Evolutionary conservation across 352 stramenopile species (phyloP).

Genomic region (Pythium aphanidermatum): DNA sequence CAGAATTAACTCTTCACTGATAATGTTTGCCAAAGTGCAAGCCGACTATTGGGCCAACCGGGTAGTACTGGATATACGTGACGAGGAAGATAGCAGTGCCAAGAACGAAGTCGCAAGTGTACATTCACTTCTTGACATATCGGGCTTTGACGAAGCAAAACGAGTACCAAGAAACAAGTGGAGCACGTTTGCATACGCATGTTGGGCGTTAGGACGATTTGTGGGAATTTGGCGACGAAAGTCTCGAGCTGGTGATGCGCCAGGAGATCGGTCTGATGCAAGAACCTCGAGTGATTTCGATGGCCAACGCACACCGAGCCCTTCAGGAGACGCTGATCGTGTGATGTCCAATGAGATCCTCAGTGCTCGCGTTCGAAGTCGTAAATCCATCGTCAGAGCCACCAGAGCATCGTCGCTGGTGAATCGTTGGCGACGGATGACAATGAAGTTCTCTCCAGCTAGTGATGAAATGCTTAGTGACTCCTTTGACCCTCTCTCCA

Average conservation of each 20-base stretch:
- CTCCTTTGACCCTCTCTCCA: slow-evolving; percentile 55
- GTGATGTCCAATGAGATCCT: too few species aligned
- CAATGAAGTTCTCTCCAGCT: slow-evolving; percentile 26
- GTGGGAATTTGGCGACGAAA: slow-evolving; percentile 21
- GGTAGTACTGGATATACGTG: slow-evolving; percentile 25
- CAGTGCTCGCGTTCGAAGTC: slow-evolving; percentile 29
- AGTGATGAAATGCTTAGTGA: slow-evolving; percentile 46
- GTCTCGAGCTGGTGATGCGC: too few species aligned
- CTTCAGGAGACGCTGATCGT: too few species aligned
- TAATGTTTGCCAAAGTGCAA: slow-evolving; percentile 80
- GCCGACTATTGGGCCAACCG: slow-evolving; percentile 69
- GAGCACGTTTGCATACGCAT: slow-evolving; percentile 71
- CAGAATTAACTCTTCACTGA: slow-evolving; percentile 65
- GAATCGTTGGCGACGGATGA: slow-evolving; percentile 53
- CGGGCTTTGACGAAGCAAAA: slow-evolving; percentile 62
- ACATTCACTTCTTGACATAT: slow-evolving; percentile 55
- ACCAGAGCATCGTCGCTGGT: slow-evolving; percentile 47
- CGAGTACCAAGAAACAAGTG: slow-evolving; percentile 60
- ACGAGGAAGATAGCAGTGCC: slow-evolving; percentile 26
- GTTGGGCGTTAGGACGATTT: slow-evolving; percentile 55
- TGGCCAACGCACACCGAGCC: too few species aligned
- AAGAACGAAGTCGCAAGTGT: slow-evolving; percentile 65
- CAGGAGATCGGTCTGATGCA: too few species aligned
- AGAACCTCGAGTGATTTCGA: too few species aligned
- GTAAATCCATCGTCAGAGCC: slow-evolving; percentile 36